A percentile compares a stretch with the other conserved stretches of the same genome.
Evolutionary conservation across 495 filamentous ascomycete genomes (phyloP).

Genomic region (Talaromyces liani): DNA sequence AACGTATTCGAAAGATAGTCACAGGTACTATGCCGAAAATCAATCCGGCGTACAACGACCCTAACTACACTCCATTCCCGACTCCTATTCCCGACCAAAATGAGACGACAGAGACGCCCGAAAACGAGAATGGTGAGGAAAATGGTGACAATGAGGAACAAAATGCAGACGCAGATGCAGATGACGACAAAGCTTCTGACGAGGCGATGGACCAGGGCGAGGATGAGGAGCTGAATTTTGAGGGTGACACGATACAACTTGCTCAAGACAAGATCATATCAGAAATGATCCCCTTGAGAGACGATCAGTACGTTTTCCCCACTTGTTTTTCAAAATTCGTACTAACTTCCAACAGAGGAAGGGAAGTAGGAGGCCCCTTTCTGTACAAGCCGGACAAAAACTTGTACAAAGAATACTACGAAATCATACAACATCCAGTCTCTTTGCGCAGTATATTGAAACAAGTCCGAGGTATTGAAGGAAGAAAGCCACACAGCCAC

Average conservation of each 20-base stretch:
- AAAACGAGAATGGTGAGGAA: constrained; percentile 14
- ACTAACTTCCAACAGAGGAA: constrained; percentile 18
- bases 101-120: not conserved
- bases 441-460: constrained; percentile 66
- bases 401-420: constrained; percentile 58
- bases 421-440: constrained; percentile 64
- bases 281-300: constrained; percentile 56
- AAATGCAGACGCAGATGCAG: constrained; percentile 24
- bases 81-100: constrained; percentile 48
- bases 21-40: constrained; percentile 68
- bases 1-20: constrained; percentile 64
- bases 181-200: constrained; percentile 15
- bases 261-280: constrained; percentile 73
- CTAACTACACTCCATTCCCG: constrained; percentile 51
- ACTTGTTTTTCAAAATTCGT: not conserved
- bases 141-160: constrained; percentile 26
- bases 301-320: constrained; percentile 43
- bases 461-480: constrained; percentile 58
- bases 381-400: constrained; percentile 27
- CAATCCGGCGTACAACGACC: constrained; percentile 63
- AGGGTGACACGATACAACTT: constrained; percentile 64
- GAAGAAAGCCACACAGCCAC: constrained; percentile 54
- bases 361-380: constrained; percentile 24
- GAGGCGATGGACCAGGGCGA: constrained; percentile 24
- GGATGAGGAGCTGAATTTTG: constrained; percentile 46